Conservation (phyloP, 495 filamentous ascomycete species). For the Cetradonia linearis region DNA sequence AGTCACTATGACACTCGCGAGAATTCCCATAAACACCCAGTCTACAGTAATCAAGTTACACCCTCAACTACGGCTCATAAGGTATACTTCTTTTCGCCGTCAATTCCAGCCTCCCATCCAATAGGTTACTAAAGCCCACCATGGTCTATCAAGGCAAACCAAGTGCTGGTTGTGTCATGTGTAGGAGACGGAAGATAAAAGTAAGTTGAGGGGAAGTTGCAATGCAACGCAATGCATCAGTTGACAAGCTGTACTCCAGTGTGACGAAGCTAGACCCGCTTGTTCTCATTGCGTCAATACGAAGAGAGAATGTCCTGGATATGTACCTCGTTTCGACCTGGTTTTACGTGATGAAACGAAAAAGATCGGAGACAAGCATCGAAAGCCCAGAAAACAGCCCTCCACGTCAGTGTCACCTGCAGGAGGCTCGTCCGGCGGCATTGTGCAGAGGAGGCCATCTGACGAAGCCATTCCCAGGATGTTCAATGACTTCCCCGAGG, state of each 20-base stretch:
- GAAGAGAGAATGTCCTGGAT: slow-evolving; percentile 47
- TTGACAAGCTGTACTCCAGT: slow-evolving; percentile 27
- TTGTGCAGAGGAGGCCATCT: not conserved
- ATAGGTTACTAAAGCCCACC: not conserved
- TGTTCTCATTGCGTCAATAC: slow-evolving; percentile 41
- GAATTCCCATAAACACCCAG: not conserved
- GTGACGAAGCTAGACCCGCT: slow-evolving; percentile 42
- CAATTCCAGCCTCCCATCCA: not conserved
- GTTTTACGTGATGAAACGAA: slow-evolving; percentile 57
- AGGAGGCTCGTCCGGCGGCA: slow-evolving; percentile 2
- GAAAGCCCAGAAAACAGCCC: slow-evolving; percentile 8
- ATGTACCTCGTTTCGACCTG: slow-evolving; percentile 58
- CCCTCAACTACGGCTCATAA: not conserved
- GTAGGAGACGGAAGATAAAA: slow-evolving; percentile 56
- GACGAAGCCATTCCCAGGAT: slow-evolving; percentile 14
- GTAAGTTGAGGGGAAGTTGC: slow-evolving; percentile 10
- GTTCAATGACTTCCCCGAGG: slow-evolving; percentile 29
- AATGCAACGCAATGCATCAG: not conserved
- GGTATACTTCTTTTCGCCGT: not conserved
- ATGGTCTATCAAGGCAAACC: slow-evolving; percentile 71
- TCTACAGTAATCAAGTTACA: not conserved
- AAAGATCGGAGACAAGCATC: too few species aligned
- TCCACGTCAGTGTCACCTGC: slow-evolving; percentile 9
- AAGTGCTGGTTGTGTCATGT: slow-evolving; percentile 58
- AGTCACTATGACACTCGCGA: not conserved